phyloP scores from a whole-genome alignment of 176 grass and related monocot species.

The Raddia guianensis region DNA sequence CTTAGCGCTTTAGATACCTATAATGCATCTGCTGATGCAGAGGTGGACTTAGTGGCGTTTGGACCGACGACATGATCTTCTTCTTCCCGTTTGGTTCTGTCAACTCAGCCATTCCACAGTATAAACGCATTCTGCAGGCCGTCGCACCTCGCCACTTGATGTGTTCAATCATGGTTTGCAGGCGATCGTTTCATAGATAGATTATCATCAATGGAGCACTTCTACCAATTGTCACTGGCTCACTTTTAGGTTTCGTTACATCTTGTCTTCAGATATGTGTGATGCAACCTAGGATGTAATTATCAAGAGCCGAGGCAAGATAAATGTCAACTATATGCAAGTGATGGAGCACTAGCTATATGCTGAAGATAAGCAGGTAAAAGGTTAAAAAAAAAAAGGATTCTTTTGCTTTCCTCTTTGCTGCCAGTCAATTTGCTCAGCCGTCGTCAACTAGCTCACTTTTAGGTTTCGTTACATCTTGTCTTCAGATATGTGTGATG shows the following conservation, averaged over 20 bases:
- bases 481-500: neutral
- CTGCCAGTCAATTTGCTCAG: too few species aligned
- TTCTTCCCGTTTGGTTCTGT: neutral
- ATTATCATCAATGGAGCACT: neutral
- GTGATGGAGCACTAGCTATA: neutral
- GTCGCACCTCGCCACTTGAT: neutral
- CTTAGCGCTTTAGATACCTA: neutral
- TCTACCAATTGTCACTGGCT: neutral
- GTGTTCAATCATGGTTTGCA: neutral
- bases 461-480: neutral
- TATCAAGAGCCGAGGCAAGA: neutral
- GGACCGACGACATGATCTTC: neutral
- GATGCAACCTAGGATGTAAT: neutral
- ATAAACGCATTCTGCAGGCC: constrained; percentile 6
- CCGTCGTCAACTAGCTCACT: neutral
- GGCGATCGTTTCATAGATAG: neutral
- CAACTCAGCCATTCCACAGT: constrained; percentile 30
- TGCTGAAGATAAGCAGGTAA: neutral
- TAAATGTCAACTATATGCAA: neutral
- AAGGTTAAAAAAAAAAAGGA: neutral
- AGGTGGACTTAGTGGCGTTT: neutral
- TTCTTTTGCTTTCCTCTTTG: neutral
- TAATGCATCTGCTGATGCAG: neutral
- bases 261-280: neutral
- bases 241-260: neutral